Evolutionary conservation across 1,284 basidiomycete genomes (phyloP).

Genomic region (Boletus semigastroideus): DNA sequence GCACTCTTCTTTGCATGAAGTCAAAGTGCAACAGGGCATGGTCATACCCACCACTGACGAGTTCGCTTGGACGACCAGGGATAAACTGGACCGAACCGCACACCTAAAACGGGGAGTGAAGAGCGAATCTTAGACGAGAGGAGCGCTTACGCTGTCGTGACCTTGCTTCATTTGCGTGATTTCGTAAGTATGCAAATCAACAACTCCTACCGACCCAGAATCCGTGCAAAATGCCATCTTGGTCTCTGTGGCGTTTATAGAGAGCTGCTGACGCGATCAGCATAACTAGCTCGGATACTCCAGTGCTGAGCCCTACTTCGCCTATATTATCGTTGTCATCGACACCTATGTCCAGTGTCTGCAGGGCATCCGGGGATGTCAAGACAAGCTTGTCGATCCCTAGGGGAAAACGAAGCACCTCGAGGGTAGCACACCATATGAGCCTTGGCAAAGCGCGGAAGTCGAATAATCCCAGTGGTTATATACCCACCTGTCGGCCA

Average conservation of each 20-base stretch:
- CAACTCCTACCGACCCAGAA: slow-evolving; percentile 61
- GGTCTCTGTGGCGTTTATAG: slow-evolving; percentile 52
- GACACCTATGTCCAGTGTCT: slow-evolving; percentile 44
- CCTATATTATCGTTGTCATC: slow-evolving; percentile 63
- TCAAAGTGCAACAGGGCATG: slow-evolving; percentile 68
- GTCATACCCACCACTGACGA: slow-evolving; percentile 78
- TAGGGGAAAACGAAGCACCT: slow-evolving; percentile 45
- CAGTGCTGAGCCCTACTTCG: slow-evolving; percentile 48
- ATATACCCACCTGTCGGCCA: slow-evolving; percentile 47
- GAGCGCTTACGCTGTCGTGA: slow-evolving; percentile 58
- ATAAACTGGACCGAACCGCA: slow-evolving; percentile 68
- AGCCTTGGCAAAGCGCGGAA: slow-evolving; percentile 13
- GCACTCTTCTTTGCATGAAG: slow-evolving; percentile 49
- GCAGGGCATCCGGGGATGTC: slow-evolving; percentile 46
- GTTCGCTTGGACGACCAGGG: slow-evolving; percentile 63
- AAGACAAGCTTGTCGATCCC: slow-evolving; percentile 48
- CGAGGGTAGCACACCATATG: slow-evolving; percentile 9
- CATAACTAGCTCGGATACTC: slow-evolving; percentile 22
- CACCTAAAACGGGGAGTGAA: slow-evolving; percentile 46
- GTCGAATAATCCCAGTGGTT: neutral
- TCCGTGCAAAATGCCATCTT: slow-evolving; percentile 70
- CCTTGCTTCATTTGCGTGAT: slow-evolving; percentile 56
- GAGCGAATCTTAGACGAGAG: neutral
- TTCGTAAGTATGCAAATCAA: slow-evolving; percentile 52
- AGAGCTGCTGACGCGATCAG: slow-evolving; percentile 51